Conservation (phyloP, 1,284 basidiomycete genomes). For the Cystobasidium pallidum region DNA sequence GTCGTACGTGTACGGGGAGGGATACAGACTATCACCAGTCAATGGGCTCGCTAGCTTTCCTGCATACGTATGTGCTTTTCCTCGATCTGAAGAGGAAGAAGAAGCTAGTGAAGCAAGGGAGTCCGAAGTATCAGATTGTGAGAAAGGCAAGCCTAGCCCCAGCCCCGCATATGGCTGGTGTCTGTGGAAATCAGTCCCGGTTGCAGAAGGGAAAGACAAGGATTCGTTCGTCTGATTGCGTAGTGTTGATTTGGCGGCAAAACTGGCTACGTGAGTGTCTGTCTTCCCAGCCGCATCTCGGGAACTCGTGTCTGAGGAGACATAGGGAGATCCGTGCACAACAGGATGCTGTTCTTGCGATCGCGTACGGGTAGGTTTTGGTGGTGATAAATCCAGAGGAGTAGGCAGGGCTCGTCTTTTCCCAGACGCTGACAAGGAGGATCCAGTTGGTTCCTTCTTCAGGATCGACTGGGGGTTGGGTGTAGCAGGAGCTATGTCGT, state of each 20-base stretch:
- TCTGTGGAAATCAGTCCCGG: neutral
- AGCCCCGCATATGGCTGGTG: constrained; percentile 44
- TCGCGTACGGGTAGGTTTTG: neutral
- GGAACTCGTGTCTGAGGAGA: neutral
- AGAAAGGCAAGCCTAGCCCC: constrained; percentile 49
- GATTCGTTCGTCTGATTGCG: neutral
- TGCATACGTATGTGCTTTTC: constrained; percentile 21
- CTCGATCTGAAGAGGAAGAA: constrained; percentile 14
- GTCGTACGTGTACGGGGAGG: neutral
- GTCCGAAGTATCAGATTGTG: constrained; percentile 47
- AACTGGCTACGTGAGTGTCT: no score
- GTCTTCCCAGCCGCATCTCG: no score
- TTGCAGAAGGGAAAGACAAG: neutral
- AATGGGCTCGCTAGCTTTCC: constrained; percentile 24
- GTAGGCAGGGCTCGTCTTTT: constrained; percentile 4
- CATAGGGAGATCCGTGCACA: neutral
- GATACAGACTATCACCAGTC: neutral
- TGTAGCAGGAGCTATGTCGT: neutral
- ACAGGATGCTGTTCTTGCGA: constrained; percentile 4
- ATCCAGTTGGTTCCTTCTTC: neutral
- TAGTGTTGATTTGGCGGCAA: neutral
- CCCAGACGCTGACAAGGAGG: neutral
- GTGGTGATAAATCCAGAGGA: constrained; percentile 16
- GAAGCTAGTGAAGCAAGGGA: constrained; percentile 40
- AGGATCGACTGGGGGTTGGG: constrained; percentile 4